Conservation (phyloP, 345 rosid genomes). For the Eucalyptus guilfoylei region DNA sequence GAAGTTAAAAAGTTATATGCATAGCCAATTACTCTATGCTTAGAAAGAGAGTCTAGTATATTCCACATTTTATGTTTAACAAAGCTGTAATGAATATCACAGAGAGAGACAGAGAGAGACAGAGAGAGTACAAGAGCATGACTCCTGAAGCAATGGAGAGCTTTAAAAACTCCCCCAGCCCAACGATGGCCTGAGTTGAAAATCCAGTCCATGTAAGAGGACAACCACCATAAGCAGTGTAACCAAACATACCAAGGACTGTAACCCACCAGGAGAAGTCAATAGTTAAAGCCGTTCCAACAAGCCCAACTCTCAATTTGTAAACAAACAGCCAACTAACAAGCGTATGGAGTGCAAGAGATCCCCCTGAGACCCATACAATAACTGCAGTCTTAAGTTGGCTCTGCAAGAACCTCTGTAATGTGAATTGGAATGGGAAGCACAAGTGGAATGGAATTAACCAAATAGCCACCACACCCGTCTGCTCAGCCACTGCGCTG, state of each 20-base stretch:
- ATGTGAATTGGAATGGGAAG: constrained; percentile 43
- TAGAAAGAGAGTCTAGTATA: background rate
- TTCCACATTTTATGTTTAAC: background rate
- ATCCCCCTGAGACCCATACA: constrained; percentile 25
- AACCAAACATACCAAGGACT: constrained; percentile 25
- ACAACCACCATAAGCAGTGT: constrained; percentile 37
- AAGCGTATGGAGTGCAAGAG: constrained; percentile 27
- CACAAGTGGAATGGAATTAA: constrained; percentile 44
- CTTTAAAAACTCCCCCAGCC: constrained; percentile 38
- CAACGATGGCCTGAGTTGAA: constrained; percentile 36
- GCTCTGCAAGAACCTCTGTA: constrained; percentile 40
- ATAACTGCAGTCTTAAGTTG: constrained; percentile 36
- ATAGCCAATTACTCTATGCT: background rate
- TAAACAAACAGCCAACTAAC: constrained; percentile 41
- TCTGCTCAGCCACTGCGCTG: constrained; percentile 25
- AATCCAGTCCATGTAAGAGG: constrained; percentile 46
- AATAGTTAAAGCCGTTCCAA: constrained; percentile 34
- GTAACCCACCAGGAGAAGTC: constrained; percentile 55
- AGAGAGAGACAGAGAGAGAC: background rate
- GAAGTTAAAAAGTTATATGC: background rate
- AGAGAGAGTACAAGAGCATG: constrained; percentile 28
- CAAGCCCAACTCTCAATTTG: constrained; percentile 27
- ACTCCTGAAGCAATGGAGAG: constrained; percentile 48
- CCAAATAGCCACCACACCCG: constrained; percentile 41
- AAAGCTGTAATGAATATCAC: background rate